Evolutionary conservation across 805 yeast species (phyloP), one percentile per base, ranked within the genome.

Genomic region (Barnettozyma sp.): DNA sequence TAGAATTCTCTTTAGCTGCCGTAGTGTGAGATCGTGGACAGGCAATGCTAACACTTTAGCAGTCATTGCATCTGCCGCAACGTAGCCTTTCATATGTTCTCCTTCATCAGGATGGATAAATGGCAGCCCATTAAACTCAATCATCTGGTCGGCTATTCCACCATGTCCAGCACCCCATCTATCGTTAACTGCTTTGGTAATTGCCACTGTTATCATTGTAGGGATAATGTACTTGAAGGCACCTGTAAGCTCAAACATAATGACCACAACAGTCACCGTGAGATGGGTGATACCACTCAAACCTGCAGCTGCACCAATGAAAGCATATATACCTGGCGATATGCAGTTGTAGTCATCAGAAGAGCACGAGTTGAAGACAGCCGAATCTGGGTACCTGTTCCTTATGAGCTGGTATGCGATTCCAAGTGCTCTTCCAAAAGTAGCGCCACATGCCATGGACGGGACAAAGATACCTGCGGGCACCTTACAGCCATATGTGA

Each of bases 391-490:
- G 31, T 59, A 57, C 3, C 62, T 44, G 6, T 66, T 63, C 26
- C 68, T 62, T 12, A 70, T 42, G 18, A 62, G 53, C 44, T 83
- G 82, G 40, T 85, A 77, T 6, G 82, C 41, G 7, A 86, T 62
- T 5, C 98, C 97, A 10, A 92, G 49, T 0, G 88, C 81, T 35
- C 97, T 69, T 7, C 98, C 98, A 58, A 85, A 82, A 0, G 95
- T 76, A 0, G 97, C 97, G 16, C 98, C 98, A 2, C 87, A 82
- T 0, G 95, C 88, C 94, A 92, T 85, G 2, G 95, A 83, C 3
- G 98, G 98, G 36, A 92, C 94, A 60, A 92, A 82, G 6, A 90
- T 85, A 12, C 98, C 98, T n/a, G 97, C 94, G 0, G 98, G 98
- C 1, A 90, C 88, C 58, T 82, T 86, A 43, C 87, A 78, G 3